These are phyloP conservation scores for Tetrahymena malaccensis DNA, from an alignment of 73 alveolate species.

Conservation along the genomic window DNA sequence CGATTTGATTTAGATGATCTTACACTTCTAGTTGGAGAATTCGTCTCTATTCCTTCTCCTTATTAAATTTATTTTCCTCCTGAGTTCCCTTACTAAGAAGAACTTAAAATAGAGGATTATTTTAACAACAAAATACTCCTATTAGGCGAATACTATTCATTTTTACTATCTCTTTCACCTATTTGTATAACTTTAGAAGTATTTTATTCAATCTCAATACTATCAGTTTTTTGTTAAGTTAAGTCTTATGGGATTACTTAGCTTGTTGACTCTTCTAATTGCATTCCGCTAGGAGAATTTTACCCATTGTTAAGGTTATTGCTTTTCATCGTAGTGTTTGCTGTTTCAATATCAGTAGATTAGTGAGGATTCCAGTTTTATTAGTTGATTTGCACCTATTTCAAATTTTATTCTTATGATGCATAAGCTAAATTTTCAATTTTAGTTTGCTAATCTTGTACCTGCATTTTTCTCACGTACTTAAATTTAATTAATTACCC, in stretches of 20 bases:
- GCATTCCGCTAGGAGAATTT: background rate
- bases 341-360: background rate
- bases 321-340: background rate
- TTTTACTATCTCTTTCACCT: background rate
- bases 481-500: background rate
- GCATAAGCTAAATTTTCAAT: background rate
- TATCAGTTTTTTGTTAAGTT: background rate
- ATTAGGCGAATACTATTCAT: background rate
- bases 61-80: background rate
- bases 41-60: background rate
- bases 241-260: background rate
- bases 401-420: background rate
- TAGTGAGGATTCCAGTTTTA: background rate
- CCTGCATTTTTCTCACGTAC: background rate
- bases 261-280: background rate
- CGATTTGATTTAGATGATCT: background rate
- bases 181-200: background rate
- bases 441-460: background rate
- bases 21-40: background rate
- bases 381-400: background rate
- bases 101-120: background rate
- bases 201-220: background rate
- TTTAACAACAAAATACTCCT: background rate
- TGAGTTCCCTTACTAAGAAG: background rate
- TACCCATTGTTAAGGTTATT: background rate